Conservation (phyloP, 306 rosid species). For the Luffa acutangula region DNA sequence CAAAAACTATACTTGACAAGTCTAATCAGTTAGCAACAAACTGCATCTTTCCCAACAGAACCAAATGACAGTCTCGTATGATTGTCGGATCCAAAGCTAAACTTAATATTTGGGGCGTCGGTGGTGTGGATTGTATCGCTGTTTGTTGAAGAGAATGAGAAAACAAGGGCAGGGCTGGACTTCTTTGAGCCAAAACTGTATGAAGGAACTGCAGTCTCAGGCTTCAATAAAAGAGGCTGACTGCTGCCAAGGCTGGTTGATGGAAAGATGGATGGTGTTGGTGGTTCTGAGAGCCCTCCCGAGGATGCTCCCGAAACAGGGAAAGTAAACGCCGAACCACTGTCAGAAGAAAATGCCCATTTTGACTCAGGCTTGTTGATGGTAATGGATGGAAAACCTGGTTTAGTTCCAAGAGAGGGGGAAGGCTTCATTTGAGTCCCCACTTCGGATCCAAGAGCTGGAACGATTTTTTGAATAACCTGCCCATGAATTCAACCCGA, state of each 20-base stretch:
- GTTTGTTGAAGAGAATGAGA: conserved; percentile 72
- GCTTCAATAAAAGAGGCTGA: conserved; percentile 25
- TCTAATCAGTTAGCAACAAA: conserved; percentile 34
- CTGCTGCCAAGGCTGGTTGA: conserved; percentile 21
- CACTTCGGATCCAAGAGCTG: conserved; percentile 9
- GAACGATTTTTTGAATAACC: conserved; percentile 28
- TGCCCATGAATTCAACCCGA: conserved; percentile 18
- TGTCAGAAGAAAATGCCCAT: conserved; percentile 43
- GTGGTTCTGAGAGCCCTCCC: conserved; percentile 49
- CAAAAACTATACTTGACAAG: neutral
- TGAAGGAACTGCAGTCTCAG: conserved; percentile 26
- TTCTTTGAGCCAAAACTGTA: conserved; percentile 49
- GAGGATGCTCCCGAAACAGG: conserved; percentile 55
- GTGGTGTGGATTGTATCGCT: conserved; percentile 15
- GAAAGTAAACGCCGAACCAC: conserved; percentile 57
- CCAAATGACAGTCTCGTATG: conserved; percentile 40
- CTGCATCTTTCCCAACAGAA: conserved; percentile 36
- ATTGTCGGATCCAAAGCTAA: conserved; percentile 54
- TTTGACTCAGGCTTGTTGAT: conserved; percentile 46
- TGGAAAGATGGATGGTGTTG: conserved; percentile 72
- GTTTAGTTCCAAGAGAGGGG: conserved; percentile 32
- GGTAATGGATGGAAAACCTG: conserved; percentile 49
- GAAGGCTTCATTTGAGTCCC: conserved; percentile 25
- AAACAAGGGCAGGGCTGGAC: conserved; percentile 33
- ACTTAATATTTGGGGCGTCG: conserved; percentile 40